These are phyloP conservation scores for Phascolomyces articulosus DNA, from an alignment of 371 early-diverging fungal genomes.

Conservation along the genomic window DNA sequence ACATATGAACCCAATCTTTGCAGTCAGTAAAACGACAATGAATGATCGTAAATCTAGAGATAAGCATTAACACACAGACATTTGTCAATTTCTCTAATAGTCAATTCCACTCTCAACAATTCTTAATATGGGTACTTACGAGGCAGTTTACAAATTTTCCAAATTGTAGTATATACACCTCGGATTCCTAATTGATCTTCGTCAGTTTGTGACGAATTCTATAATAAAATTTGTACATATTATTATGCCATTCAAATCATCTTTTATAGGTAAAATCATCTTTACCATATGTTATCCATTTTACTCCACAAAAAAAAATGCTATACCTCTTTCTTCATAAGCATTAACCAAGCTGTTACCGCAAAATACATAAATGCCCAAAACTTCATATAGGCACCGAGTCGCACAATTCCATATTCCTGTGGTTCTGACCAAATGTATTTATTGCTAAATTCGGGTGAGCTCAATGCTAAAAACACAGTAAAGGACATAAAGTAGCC, in stretches of 20 bases:
- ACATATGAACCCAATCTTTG: constrained; percentile 94
- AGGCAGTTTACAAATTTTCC: constrained; percentile 73
- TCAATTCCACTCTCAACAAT: too few species aligned
- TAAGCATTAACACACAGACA: neutral
- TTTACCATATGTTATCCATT: neutral
- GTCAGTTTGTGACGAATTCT: constrained; percentile 20
- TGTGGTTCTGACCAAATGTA: constrained; percentile 77
- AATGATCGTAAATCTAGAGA: constrained; percentile 80
- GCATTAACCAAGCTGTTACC: constrained; percentile 81
- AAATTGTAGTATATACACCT: constrained; percentile 67
- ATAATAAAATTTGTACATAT: neutral
- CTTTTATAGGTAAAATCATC: neutral
- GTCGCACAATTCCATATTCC: constrained; percentile 74
- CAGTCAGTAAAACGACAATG: constrained; percentile 78
- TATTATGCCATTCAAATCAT: too few species aligned
- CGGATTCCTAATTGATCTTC: constrained; percentile 62
- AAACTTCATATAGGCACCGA: constrained; percentile 89
- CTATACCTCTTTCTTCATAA: constrained; percentile 78
- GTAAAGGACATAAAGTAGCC: constrained; percentile 97
- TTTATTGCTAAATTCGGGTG: constrained; percentile 92
- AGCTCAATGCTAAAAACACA: constrained; percentile 94
- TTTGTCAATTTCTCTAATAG: too few species aligned
- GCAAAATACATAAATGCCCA: constrained; percentile 90
- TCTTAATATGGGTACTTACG: too few species aligned
- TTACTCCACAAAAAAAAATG: too few species aligned